Base-by-base conservation (phyloP, 2,329 filamentous ascomycete genomes). In the Colletotrichum musicola region DNA sequence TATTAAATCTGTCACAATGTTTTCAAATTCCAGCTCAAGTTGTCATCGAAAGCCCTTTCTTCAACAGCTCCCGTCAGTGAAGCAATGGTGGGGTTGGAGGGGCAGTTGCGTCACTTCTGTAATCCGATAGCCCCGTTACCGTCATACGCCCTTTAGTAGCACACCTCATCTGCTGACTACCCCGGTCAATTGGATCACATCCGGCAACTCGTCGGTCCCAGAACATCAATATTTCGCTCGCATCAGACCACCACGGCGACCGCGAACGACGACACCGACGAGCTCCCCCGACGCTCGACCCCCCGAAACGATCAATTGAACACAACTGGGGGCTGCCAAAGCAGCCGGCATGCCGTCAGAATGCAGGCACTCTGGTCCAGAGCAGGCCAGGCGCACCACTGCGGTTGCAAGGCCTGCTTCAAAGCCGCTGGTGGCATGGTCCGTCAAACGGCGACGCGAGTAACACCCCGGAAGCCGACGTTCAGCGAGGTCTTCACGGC, bases 291-390 rank as follows among this genome's bases (percentile, higher is more conserved):
- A 64, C 61, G 7, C 56, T 20, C 55, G 16, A 57, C 38, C 38
- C 58, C 14, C 50, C 44, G 30, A 56, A 42, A 27, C 12, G 25
- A 22, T 56, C 68, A 68, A 70, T 68, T 53, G 57, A 35, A 66
- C 55, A 40, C 50, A 55, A 35, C 38, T 35, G 53, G 49, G 30
- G 51, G 58, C 64, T 70, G 62, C 53, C 56, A 56, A 54, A 55
- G 73, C 64, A 69, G 63, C 47, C 63, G 67, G 63, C 64, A 81
- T 81, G 82, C 76, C 71, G 74, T 75, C 73, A 81, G 77, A 75
- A 94, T 94, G 92, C 88, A 88, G 80, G 84, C 85, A 72, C 77
- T 93, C 73, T 91, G 90, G 89, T 89, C 88, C 79, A 87, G 89
- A 81, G 87, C 88, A 81, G 84, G 86, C 74, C 87, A 87, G 84